A percentile compares a stretch with the other conserved stretches of the same genome.
Evolutionary conservation across 495 filamentous ascomycete species (phyloP).

Genomic region (Aspergillus biplanus): DNA sequence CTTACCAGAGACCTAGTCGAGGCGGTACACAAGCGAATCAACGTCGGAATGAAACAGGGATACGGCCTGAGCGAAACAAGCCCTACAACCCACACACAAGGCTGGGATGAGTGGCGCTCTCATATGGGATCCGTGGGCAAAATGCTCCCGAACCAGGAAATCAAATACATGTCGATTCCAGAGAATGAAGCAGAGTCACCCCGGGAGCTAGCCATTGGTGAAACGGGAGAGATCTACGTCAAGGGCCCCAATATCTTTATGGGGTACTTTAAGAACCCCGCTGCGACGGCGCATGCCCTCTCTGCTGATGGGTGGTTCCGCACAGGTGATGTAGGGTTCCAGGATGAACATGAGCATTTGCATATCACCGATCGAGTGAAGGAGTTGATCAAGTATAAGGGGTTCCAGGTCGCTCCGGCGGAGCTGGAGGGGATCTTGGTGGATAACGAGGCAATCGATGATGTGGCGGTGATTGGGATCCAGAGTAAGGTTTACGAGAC

Average conservation of each 20-base stretch:
- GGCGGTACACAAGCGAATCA: slow-evolving; percentile 72
- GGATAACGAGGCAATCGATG: slow-evolving; percentile 71
- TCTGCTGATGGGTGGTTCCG: slow-evolving; percentile 63
- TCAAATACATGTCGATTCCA: slow-evolving; percentile 71
- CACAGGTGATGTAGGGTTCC: slow-evolving; percentile 67
- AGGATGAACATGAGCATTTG: slow-evolving; percentile 63
- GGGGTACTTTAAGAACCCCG: slow-evolving; percentile 73
- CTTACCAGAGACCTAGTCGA: slow-evolving; percentile 82
- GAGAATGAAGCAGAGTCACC: slow-evolving; percentile 53
- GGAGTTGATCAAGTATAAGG: slow-evolving; percentile 89
- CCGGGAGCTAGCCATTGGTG: slow-evolving; percentile 57
- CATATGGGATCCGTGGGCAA: slow-evolving; percentile 80
- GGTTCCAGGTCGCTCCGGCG: slow-evolving; percentile 86
- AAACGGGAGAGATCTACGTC: slow-evolving; percentile 69
- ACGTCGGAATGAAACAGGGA: slow-evolving; percentile 78
- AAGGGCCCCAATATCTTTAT: slow-evolving; percentile 68
- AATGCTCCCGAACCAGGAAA: slow-evolving; percentile 78
- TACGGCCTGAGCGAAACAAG: slow-evolving; percentile 87
- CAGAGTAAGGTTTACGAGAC: slow-evolving; percentile 68
- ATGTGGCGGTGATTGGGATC: slow-evolving; percentile 86
- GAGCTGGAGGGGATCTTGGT: slow-evolving; percentile 83
- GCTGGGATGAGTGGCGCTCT: slow-evolving; percentile 76
- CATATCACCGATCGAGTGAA: slow-evolving; percentile 83
- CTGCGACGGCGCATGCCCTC: slow-evolving; percentile 70
- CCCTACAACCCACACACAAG: slow-evolving; percentile 60